Evolutionary conservation across 805 yeast genomes (phyloP).

Genomic region (Candida nanaspora): DNA sequence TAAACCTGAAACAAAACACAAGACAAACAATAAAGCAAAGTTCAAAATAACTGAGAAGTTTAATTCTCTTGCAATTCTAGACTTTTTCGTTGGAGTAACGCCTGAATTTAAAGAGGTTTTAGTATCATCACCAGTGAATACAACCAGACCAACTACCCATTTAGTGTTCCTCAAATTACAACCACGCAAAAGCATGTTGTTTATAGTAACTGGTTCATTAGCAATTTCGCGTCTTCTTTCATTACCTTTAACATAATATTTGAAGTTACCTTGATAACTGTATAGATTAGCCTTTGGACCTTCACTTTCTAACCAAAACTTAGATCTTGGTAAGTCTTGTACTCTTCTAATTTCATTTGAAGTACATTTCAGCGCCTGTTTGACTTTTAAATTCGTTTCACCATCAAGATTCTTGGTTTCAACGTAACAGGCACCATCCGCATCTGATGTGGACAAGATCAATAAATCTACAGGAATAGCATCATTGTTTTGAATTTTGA

Average conservation of each 20-base stretch:
- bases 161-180: conserved; percentile 66
- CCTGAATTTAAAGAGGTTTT: conserved; percentile 78
- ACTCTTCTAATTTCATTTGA: conserved; percentile 42
- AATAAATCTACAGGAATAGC: conserved; percentile 75
- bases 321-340: conserved; percentile 48
- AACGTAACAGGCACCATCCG: conserved; percentile 58
- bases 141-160: conserved; percentile 68
- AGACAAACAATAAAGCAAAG: conserved; percentile 49
- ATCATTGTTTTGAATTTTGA: conserved; percentile 64
- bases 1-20: conserved; percentile 65
- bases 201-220: conserved; percentile 53
- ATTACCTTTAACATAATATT: conserved; percentile 32
- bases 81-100: conserved; percentile 65
- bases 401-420: conserved; percentile 71
- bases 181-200: conserved; percentile 66
- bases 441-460: conserved; percentile 57
- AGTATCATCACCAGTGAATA: conserved; percentile 72
- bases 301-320: conserved; percentile 62
- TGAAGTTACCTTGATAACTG: conserved; percentile 58
- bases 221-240: conserved; percentile 22
- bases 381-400: conserved; percentile 66
- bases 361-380: conserved; percentile 49
- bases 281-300: conserved; percentile 63
- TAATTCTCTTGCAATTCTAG: conserved; percentile 57
- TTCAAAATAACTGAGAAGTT: conserved; percentile 61